A percentile compares a stretch with the other conserved stretches of the same genome.
Evolutionary conservation across 306 rosid species (phyloP).

Genomic region (Mimosa pudica): DNA sequence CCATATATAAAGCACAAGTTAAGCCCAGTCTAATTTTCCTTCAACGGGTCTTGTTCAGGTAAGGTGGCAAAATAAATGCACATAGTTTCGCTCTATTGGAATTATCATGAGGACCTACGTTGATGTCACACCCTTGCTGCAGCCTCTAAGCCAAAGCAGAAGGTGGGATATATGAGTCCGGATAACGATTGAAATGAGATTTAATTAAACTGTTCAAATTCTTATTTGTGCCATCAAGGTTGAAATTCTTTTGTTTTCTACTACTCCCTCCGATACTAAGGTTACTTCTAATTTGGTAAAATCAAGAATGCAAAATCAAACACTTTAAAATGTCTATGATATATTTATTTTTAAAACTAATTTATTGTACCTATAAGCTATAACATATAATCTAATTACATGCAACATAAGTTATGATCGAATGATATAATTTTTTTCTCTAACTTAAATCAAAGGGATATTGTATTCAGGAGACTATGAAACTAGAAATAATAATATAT

Average conservation of each 20-base stretch:
- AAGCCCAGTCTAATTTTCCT: slow-evolving; percentile 52
- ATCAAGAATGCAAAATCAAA: too few species aligned
- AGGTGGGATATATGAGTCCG: slow-evolving; percentile 51
- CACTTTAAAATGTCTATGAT: too few species aligned
- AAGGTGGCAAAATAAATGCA: slow-evolving; percentile 58
- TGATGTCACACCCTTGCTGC: slow-evolving; percentile 81
- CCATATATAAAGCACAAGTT: too few species aligned
- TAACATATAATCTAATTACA: too few species aligned
- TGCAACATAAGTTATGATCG: too few species aligned
- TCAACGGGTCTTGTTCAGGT: slow-evolving; percentile 78
- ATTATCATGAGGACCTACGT: slow-evolving; percentile 80
- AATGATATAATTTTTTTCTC: too few species aligned
- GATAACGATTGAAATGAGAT: not conserved
- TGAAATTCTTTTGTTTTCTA: not conserved
- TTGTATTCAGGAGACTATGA: too few species aligned
- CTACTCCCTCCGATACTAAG: too few species aligned
- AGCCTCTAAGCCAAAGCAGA: slow-evolving; percentile 63
- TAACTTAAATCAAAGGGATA: too few species aligned
- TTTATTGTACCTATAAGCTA: too few species aligned
- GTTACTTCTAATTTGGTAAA: too few species aligned
- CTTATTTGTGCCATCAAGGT: not conserved
- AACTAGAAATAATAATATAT: slow-evolving; percentile 67
- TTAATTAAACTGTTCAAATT: not conserved
- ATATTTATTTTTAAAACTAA: too few species aligned
- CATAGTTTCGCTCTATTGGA: slow-evolving; percentile 53